Evolutionary conservation across 495 filamentous ascomycete species (phyloP).

Genomic region (Amphirosellinia nigrospora): DNA sequence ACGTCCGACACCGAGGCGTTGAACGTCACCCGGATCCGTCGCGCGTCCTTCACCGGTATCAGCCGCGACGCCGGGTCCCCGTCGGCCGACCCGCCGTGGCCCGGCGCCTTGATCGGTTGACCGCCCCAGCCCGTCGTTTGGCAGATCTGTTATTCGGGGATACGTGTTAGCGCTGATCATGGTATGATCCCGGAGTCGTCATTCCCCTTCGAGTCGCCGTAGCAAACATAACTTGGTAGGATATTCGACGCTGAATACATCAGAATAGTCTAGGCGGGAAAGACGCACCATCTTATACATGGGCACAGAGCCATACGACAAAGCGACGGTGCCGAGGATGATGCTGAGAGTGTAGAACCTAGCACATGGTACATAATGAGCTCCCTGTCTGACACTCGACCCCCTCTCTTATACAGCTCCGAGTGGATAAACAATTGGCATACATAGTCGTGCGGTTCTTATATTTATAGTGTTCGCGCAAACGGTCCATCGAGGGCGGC

Average conservation of each 20-base stretch:
- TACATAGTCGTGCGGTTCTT: constrained; percentile 67
- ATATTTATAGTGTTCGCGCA: constrained; percentile 60
- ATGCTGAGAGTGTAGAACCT: constrained; percentile 86
- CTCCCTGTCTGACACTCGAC: constrained; percentile 6
- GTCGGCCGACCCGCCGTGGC: constrained; percentile 63
- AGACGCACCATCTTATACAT: constrained; percentile 90
- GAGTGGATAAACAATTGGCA: constrained; percentile 3
- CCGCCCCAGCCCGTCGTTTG: constrained; percentile 96
- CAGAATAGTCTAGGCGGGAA: not conserved
- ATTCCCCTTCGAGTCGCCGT: too few relatives aligned
- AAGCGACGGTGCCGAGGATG: constrained; percentile 86
- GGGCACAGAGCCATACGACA: constrained; percentile 95
- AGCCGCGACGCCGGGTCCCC: constrained; percentile 75
- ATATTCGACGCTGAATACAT: not conserved
- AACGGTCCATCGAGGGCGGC: constrained; percentile 58
- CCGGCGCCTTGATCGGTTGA: constrained; percentile 80
- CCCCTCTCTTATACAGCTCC: not conserved
- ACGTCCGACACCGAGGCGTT: constrained; percentile 92
- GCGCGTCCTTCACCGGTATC: constrained; percentile 76
- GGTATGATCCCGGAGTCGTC: not conserved
- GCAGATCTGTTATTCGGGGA: constrained; percentile 72
- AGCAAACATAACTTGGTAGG: not conserved
- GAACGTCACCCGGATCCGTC: constrained; percentile 94
- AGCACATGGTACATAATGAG: constrained; percentile 21
- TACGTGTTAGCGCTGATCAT: constrained; percentile 7